These are phyloP conservation scores for Cymbidium sinense DNA, from an alignment of 106 monocot species.

Conservation along the genomic window DNA sequence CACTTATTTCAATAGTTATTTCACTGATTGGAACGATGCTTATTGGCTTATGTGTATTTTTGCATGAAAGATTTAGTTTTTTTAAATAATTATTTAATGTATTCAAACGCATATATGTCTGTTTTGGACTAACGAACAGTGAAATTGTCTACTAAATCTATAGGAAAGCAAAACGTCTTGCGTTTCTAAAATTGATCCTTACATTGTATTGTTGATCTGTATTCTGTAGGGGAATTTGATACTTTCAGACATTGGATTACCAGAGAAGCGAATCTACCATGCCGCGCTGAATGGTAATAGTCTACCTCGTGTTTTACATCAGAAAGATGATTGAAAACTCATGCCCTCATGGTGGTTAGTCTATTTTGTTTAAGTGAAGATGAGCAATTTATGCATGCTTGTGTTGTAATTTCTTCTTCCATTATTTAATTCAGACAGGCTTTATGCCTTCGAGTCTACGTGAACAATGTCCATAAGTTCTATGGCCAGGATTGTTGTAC, in stretches of 20 bases:
- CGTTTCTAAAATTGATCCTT: too few species aligned
- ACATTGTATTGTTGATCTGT: background rate
- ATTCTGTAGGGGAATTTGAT: slow-evolving; percentile 51
- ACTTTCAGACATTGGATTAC: slow-evolving; percentile 60
- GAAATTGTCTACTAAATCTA: too few species aligned
- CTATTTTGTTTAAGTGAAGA: slow-evolving; percentile 2
- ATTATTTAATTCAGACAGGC: background rate
- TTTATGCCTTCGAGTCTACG: background rate
- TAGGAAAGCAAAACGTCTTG: too few species aligned
- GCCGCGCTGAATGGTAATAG: slow-evolving; percentile 72
- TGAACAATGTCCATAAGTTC: too few species aligned
- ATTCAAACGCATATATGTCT: too few species aligned
- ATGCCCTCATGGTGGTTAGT: slow-evolving; percentile 15
- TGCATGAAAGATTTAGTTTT: too few species aligned
- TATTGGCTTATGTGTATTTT: too few species aligned
- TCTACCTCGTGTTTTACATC: slow-evolving; percentile 62
- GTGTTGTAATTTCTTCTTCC: slow-evolving; percentile 14
- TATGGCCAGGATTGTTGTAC: background rate
- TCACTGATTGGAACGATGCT: too few species aligned
- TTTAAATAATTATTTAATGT: too few species aligned
- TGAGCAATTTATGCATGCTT: slow-evolving; percentile 7
- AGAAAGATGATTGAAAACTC: slow-evolving; percentile 66
- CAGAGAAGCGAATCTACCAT: slow-evolving; percentile 74
- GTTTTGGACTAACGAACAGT: too few species aligned
- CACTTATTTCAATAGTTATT: too few species aligned